A percentile compares a stretch with the other conserved stretches of the same genome.
Evolutionary conservation across 805 yeast species (phyloP).

Genomic region (Candida argentea): DNA sequence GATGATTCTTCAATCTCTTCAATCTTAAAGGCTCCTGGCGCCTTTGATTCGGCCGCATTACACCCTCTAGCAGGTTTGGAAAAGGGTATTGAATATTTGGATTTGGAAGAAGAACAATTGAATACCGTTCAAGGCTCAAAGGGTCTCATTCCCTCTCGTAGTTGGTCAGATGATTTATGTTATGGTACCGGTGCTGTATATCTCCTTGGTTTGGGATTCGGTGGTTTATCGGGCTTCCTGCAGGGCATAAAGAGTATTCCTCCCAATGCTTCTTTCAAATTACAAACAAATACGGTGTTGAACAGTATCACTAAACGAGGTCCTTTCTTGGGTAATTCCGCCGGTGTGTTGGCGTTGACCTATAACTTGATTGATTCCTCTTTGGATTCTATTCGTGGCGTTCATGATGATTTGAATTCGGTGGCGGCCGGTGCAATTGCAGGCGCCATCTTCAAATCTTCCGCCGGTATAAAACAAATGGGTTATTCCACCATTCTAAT

Average conservation of each 20-base stretch:
- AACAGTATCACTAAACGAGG: constrained; percentile 93
- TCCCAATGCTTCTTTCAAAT: constrained; percentile 62
- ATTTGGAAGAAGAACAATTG: constrained; percentile 72
- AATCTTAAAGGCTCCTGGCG: constrained; percentile 50
- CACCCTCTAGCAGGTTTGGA: constrained; percentile 93
- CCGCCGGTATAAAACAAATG: constrained; percentile 82
- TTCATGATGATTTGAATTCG: constrained; percentile 80
- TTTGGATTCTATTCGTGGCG: constrained; percentile 73
- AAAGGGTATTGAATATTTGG: constrained; percentile 80
- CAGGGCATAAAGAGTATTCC: constrained; percentile 81
- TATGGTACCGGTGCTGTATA: constrained; percentile 97
- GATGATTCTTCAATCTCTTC: constrained; percentile 54
- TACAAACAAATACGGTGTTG: constrained; percentile 80
- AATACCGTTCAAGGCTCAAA: constrained; percentile 77
- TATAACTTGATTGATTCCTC: constrained; percentile 79
- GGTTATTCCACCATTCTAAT: constrained; percentile 73
- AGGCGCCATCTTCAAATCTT: constrained; percentile 84
- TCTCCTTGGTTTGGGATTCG: constrained; percentile 73
- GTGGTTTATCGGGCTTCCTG: constrained; percentile 81
- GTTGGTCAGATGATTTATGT: constrained; percentile 95
- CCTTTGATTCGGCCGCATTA: constrained; percentile 58
- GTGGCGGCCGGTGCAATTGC: constrained; percentile 83
- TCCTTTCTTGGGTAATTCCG: constrained; percentile 89
- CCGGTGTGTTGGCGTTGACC: constrained; percentile 85
- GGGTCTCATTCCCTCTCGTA: constrained; percentile 90